These are phyloP conservation scores for Malassezia arunalokei DNA, from an alignment of 1,284 basidiomycete genomes.

Conservation along the genomic window DNA sequence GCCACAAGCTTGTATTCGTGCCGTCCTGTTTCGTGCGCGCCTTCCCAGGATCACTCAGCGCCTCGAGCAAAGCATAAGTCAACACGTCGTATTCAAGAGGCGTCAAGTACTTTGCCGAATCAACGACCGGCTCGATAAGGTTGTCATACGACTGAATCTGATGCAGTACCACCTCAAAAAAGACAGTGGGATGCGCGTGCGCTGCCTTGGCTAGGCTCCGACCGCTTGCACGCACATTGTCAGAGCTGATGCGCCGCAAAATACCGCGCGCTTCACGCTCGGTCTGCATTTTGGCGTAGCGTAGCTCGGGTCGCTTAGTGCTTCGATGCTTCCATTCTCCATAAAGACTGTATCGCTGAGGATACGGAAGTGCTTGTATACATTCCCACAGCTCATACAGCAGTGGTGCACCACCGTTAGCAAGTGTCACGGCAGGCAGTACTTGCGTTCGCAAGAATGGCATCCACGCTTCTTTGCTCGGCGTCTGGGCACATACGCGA, in stretches of 20 bases:
- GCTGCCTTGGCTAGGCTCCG: slow-evolving; percentile 85
- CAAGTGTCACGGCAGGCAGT: slow-evolving; percentile 73
- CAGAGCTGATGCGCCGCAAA: slow-evolving; percentile 47
- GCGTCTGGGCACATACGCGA: slow-evolving; percentile 19
- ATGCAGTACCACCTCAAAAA: slow-evolving; percentile 77
- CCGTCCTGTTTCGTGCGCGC: slow-evolving; percentile 81
- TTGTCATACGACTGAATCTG: slow-evolving; percentile 97
- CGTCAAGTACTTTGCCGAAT: slow-evolving; percentile 76
- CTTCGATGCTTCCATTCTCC: slow-evolving; percentile 80
- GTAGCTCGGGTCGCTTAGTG: slow-evolving; percentile 49
- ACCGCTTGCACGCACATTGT: slow-evolving; percentile 66
- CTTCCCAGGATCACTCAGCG: slow-evolving; percentile 66
- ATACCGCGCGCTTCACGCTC: slow-evolving; percentile 49
- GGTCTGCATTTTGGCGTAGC: slow-evolving; percentile 50
- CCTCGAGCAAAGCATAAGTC: slow-evolving; percentile 75
- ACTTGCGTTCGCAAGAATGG: slow-evolving; percentile 66
- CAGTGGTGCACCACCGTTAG: slow-evolving; percentile 60
- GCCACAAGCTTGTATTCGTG: slow-evolving; percentile 79
- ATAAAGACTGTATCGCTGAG: slow-evolving; percentile 73
- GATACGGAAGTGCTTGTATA: slow-evolving; percentile 63
- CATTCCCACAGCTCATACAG: slow-evolving; percentile 49
- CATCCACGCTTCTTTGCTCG: slow-evolving; percentile 56
- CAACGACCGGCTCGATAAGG: slow-evolving; percentile 75
- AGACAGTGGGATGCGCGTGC: slow-evolving; percentile 81
- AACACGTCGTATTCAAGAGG: slow-evolving; percentile 88